These are phyloP conservation scores for Russula vinacea DNA, from an alignment of 768 basidiomycete species.

Conservation along the genomic window DNA sequence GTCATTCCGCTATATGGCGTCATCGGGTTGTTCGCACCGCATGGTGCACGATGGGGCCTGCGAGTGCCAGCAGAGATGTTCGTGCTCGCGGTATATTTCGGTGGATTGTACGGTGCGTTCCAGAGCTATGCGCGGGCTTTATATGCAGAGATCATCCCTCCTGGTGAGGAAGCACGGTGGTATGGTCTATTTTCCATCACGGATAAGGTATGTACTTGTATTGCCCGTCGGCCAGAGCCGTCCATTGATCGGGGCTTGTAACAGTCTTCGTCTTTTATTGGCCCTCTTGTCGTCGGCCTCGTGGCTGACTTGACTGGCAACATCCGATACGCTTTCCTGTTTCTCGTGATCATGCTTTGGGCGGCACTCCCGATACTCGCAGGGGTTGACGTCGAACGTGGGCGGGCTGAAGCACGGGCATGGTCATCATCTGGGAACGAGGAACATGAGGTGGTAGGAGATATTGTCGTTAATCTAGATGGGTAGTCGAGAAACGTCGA, in stretches of 20 bases:
- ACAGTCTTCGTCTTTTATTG: conserved; percentile 88
- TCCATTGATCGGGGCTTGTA: conserved; percentile 11
- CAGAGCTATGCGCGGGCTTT: no score
- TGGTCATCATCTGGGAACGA: conserved; percentile 27
- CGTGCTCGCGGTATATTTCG: no score
- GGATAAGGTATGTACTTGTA: no score
- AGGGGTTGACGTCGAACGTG: conserved; percentile 65
- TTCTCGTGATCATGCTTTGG: conserved; percentile 80
- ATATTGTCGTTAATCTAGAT: background rate
- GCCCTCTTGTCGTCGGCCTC: conserved; percentile 82
- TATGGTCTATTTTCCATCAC: no score
- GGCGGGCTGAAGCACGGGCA: conserved; percentile 49
- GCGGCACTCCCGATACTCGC: conserved; percentile 71
- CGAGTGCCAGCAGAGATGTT: conserved; percentile 35
- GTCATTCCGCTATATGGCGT: conserved; percentile 78
- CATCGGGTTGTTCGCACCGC: conserved; percentile 66
- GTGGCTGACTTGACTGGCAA: conserved; percentile 72
- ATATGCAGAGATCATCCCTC: no score
- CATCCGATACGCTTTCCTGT: conserved; percentile 88
- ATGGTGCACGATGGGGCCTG: conserved; percentile 53
- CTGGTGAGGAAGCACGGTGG: no score
- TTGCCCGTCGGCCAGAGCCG: background rate
- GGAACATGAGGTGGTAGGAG: background rate
- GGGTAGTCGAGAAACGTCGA: background rate
- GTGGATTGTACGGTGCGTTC: no score